phyloP scores from a whole-genome alignment of 2,329 filamentous ascomycete genomes.

The Epichloe gansuensis region DNA sequence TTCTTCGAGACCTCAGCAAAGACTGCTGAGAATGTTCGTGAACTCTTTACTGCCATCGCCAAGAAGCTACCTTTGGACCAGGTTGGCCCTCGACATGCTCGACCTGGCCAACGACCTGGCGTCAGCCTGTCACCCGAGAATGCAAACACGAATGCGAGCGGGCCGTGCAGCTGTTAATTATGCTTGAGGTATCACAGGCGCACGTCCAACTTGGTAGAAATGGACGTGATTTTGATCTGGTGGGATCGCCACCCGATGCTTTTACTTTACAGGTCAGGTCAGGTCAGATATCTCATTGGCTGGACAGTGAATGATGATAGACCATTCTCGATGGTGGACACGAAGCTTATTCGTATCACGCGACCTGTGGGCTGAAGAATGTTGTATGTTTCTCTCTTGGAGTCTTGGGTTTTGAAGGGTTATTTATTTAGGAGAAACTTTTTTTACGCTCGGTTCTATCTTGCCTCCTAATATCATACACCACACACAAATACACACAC shows the following conservation, averaged over 20 bases:
- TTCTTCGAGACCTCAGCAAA: constrained; percentile 99
- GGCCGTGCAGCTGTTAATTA: constrained; percentile 43
- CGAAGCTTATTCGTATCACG: constrained; percentile 12
- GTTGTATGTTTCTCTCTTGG: constrained; percentile 25
- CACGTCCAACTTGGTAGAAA: constrained; percentile 4
- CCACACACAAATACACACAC: neutral
- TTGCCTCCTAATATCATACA: constrained; percentile 12
- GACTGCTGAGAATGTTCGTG: constrained; percentile 88
- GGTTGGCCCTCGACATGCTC: constrained; percentile 77
- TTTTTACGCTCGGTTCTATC: constrained; percentile 19
- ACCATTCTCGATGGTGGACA: constrained; percentile 13
- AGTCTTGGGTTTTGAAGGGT: constrained; percentile 27
- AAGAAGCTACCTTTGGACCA: constrained; percentile 97
- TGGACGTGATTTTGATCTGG: constrained; percentile 6
- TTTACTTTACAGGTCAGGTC: constrained; percentile 13
- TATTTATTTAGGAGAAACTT: constrained; percentile 22
- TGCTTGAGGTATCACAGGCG: neutral
- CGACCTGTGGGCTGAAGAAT: constrained; percentile 14
- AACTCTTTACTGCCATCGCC: constrained; percentile 93
- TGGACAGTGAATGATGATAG: constrained; percentile 10
- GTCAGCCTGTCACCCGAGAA: constrained; percentile 46
- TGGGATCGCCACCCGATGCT: constrained; percentile 12
- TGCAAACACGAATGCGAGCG: constrained; percentile 43
- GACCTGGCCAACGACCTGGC: constrained; percentile 49
- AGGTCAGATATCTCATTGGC: constrained; percentile 7